Percentiles rank a stretch among this genome's conserved stretches.
These are phyloP conservation scores for Blattamonas nauphoetae DNA, from an alignment of 78 protist species.

Conservation along the genomic window DNA sequence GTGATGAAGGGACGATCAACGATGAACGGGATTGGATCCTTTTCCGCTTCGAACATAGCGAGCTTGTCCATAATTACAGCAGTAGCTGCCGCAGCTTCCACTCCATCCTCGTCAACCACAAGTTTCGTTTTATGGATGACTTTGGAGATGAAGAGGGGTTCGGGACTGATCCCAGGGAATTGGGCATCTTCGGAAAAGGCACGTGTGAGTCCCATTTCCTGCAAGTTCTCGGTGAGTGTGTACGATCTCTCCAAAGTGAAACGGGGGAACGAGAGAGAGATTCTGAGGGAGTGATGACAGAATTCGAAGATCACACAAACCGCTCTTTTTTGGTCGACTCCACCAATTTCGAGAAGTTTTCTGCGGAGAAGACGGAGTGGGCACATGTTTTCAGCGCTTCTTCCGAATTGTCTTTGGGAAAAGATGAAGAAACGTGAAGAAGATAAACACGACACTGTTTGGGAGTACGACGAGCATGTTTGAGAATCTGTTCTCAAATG, in stretches of 20 bases:
- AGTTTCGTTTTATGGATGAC: background rate
- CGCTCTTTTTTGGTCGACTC: background rate
- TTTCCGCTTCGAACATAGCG: background rate
- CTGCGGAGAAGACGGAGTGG: too few relatives aligned
- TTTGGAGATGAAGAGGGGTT: background rate
- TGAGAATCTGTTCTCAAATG: too few relatives aligned
- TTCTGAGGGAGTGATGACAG: background rate
- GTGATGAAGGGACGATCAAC: background rate
- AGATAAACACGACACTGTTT: too few relatives aligned
- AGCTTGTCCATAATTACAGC: background rate
- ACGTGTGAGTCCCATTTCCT: background rate
- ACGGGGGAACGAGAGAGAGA: background rate
- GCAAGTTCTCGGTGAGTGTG: background rate
- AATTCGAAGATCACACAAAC: background rate
- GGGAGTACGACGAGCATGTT: too few relatives aligned
- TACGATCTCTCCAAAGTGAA: background rate
- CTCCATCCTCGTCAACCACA: background rate
- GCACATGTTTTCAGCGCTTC: background rate
- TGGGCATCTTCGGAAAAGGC: background rate
- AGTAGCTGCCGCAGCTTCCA: background rate
- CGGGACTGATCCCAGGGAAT: background rate
- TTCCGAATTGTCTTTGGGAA: background rate
- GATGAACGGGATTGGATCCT: background rate
- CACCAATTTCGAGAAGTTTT: too few relatives aligned
- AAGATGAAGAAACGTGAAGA: background rate